Evolutionary conservation across 1,284 basidiomycete genomes (phyloP), one percentile per base, ranked within the genome.

Genomic region (Fomitopsis palustris): DNA sequence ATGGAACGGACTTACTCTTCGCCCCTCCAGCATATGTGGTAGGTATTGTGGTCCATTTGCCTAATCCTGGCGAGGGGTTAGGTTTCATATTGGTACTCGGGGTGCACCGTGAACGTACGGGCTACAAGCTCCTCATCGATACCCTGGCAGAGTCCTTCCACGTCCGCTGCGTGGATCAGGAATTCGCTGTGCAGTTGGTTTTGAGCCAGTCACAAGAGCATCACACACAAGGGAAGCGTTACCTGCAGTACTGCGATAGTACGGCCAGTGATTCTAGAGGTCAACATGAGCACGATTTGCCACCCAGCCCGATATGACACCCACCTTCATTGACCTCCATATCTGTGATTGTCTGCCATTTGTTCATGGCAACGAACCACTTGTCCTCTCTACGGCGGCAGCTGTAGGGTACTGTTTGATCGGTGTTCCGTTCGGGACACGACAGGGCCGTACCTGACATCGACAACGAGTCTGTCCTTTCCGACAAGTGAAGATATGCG

Each of bases 311-410:
- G 12, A 16, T 21, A 51, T 43, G 10, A n/a, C 42, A 37, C 8
- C 16, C 58, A 90, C 93, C 92, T 83, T 88, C 78, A 61, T 83
- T 90, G 19, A 99, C 92, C 69, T 92, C 88, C 88, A 95, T 94
- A 69, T 98, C 93, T 0, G 97, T 98, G 56, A 98, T 83, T 59
- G 92, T 90, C 73, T 98, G 96, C 97, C 97, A 99, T 69, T 95
- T 93, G 76, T 99, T 98, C 95, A 97, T 98, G 0, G 97, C 96
- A 7, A 99, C 92, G 38, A 95, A 81, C 97, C 97, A 99, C 64
- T 80, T 86, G 38, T 85, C 77, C 14, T 79, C 89, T 68, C 85
- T 78, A 66, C 85, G 83, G 21, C 96, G 86, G 75, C 97, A 99
- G 72, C 96, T 96, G 55, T 42, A 3, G 61, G 16, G 33, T 16